Conservation (phyloP, 2,329 filamentous ascomycete genomes). For the Monosporascus sp. region DNA sequence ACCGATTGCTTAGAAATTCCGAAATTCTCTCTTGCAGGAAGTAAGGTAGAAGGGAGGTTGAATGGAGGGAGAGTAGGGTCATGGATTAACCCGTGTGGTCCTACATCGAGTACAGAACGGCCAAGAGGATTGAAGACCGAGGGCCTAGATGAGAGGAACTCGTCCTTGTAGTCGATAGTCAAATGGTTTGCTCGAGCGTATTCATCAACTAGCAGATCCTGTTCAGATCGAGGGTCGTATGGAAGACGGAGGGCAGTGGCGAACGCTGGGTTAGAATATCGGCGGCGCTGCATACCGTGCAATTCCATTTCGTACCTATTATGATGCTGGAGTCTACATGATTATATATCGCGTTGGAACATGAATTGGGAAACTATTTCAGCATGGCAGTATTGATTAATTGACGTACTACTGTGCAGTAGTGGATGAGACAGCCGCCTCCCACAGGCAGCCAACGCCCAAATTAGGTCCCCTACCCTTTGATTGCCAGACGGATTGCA, state of each 20-base stretch:
- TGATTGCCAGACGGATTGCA: too few species aligned
- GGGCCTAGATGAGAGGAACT: constrained; percentile 2
- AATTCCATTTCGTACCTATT: not conserved
- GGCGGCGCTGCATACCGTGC: too few species aligned
- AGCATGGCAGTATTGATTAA: too few species aligned
- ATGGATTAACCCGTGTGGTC: not conserved
- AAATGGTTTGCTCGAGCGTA: constrained; percentile 21
- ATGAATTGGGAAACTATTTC: too few species aligned
- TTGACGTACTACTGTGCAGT: too few species aligned
- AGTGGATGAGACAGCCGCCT: too few species aligned
- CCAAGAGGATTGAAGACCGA: not conserved
- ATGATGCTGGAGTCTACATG: not conserved
- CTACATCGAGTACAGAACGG: not conserved
- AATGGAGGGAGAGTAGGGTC: constrained; percentile 11
- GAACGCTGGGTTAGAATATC: too few species aligned
- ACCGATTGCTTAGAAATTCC: constrained; percentile 10
- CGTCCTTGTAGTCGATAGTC: constrained; percentile 15
- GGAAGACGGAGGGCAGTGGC: not conserved
- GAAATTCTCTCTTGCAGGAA: constrained; percentile 12
- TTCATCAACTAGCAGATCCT: constrained; percentile 11
- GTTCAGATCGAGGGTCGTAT: not conserved
- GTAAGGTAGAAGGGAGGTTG: constrained; percentile 7
- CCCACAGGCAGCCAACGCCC: too few species aligned
- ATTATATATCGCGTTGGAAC: too few species aligned
- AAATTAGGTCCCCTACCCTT: too few species aligned